Evolutionary conservation across 106 monocot genomes (phyloP).

Genomic region (Apostasia shenzhenica): DNA sequence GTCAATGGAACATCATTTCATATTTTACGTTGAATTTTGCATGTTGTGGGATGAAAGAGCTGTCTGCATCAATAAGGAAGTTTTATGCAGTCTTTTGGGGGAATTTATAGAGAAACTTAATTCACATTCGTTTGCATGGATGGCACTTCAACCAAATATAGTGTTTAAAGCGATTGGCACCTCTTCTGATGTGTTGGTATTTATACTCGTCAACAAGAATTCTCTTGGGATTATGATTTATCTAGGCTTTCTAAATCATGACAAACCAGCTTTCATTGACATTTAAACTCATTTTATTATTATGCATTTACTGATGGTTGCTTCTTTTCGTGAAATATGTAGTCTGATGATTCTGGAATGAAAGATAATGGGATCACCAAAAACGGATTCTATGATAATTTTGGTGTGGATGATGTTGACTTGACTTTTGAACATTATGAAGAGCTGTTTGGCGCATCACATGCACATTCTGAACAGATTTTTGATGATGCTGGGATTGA

Average conservation of each 20-base stretch:
- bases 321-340: conserved; percentile 10
- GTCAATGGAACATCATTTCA: not conserved
- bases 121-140: no score
- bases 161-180: no score
- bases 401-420: conserved; percentile 57
- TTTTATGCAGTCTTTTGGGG: no score
- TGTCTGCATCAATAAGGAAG: not conserved
- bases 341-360: conserved; percentile 20
- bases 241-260: not conserved
- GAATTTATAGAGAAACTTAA: no score
- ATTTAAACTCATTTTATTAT: not conserved
- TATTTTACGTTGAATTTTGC: not conserved
- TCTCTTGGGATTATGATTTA: not conserved
- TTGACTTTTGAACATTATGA: conserved; percentile 47
- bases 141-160: no score
- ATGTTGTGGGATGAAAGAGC: no score
- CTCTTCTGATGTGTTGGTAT: no score
- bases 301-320: not conserved
- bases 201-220: not conserved
- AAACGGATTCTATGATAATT: conserved; percentile 33
- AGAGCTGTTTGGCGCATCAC: conserved; percentile 40
- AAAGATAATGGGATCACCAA: conserved; percentile 27
- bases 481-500: conserved; percentile 40
- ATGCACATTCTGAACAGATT: conserved; percentile 19
- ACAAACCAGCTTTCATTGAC: not conserved